Base-by-base conservation (phyloP, 2,329 filamentous ascomycete genomes). In the Lachnellula suecica region DNA sequence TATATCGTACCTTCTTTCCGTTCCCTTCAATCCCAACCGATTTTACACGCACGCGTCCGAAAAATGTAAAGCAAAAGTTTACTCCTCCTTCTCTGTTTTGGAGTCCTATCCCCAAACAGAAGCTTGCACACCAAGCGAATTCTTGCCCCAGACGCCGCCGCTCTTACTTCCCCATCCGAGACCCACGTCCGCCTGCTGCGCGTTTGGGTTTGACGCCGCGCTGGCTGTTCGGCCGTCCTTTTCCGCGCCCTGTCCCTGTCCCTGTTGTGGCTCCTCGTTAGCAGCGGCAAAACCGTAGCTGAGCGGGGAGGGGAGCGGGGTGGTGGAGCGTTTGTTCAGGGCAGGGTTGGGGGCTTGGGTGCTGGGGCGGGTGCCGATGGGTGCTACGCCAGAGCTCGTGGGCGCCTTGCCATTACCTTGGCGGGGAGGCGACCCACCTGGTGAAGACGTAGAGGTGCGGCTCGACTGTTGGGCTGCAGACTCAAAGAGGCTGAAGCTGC, bases 281-380 rank as follows among this genome's bases (percentile, higher is more conserved):
- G 77, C 77, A 17, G 77, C 72, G 34, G 78, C 83, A 70, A 87
- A 89, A 22, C 87, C 85, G 58, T 86, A 87, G 69, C 87, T 87
- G 47, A 94, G 77, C 11, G 92, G 91, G n/a, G 91, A 95, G n/a
- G 91, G 86, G 25, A 96, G 79, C 49, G 93, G 92, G 2, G 92
- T 96, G 7, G 90, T 96, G 0, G 92, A 90, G 54, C 90, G 89
- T 52, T 70, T 68, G 71, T 80, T 88, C 61, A 89, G 70, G 9
- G 79, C 77, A 29, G 81, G 78, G 64, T 85, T 86, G 27, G 76
- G 68, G 22, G 76, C 55, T 81, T 79, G 37, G 74, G 69, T 81
- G 17, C 82, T 79, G 3, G 93, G 93, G 41, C 94, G 87, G 52
- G 93, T 97, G 59, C 94, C 94, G 63, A 97, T 97, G 17, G 94